These are phyloP conservation scores for Boletus barrowsii DNA, from an alignment of 768 basidiomycete species.

Conservation along the genomic window DNA sequence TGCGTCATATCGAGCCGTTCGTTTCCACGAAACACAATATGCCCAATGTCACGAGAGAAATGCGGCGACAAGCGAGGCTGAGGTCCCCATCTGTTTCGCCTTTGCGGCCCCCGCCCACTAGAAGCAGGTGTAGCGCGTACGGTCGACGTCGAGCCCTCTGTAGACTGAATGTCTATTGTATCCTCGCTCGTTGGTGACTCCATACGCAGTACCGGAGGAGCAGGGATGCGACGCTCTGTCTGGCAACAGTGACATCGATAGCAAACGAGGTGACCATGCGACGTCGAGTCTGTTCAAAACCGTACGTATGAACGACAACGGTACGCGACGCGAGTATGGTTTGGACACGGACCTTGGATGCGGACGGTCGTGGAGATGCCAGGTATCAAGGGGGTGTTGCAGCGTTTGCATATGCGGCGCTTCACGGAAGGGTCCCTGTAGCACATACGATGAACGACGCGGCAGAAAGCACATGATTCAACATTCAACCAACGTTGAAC, in stretches of 20 bases:
- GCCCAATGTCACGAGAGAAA: slow-evolving; percentile 61
- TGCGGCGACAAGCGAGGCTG: slow-evolving; percentile 51
- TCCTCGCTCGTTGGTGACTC: background rate
- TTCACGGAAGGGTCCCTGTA: slow-evolving; percentile 80
- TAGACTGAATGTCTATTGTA: background rate
- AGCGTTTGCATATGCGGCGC: slow-evolving; percentile 71
- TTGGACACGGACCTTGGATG: slow-evolving; percentile 49
- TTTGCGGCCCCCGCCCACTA: background rate
- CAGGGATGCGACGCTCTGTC: slow-evolving; percentile 62
- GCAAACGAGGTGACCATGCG: slow-evolving; percentile 53
- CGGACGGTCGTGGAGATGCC: slow-evolving; percentile 66
- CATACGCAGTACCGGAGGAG: slow-evolving; percentile 43
- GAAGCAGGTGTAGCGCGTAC: background rate
- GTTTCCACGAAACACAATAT: slow-evolving; percentile 66
- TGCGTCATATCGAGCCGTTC: slow-evolving; percentile 34
- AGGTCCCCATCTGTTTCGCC: slow-evolving; percentile 21
- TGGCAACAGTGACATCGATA: slow-evolving; percentile 62
- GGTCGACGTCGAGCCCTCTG: background rate
- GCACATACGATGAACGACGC: background rate
- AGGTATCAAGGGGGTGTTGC: slow-evolving; percentile 61
- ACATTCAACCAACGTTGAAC: background rate
- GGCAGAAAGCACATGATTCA: background rate
- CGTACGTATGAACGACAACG: slow-evolving; percentile 16
- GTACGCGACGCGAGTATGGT: background rate
- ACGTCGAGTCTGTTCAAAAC: slow-evolving; percentile 33